Evolutionary conservation across 2,329 filamentous ascomycete genomes (phyloP), one percentile per base, ranked within the genome.

Genomic region (Colletotrichum spinosum): DNA sequence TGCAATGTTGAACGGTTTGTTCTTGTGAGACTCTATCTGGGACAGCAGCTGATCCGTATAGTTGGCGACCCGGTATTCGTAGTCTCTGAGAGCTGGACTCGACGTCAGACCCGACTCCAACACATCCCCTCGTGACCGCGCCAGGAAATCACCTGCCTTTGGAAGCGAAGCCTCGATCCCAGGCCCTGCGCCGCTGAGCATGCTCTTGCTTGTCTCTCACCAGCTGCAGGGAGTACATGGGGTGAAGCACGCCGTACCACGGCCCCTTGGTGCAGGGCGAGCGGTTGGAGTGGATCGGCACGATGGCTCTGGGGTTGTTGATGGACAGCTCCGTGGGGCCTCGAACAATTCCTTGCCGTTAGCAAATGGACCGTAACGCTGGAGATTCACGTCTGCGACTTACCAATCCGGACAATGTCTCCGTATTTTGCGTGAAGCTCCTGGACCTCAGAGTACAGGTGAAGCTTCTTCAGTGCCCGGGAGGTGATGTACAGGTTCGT

Each of bases 241-340:
- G 76, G 11, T 72, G 69, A 2, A 74, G 56, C 0, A 77, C 68
- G 0, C 73, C 72, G 62, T 78, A 79, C 73, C 73, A 78, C 0
- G 74, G 73, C 0, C 75, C 74, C 46, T 77, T 78, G 59, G 52
- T 65, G 44, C 72, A 75, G 3, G 70, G 73, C 6, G 69, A 76
- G 37, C 69, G 68, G 53, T 70, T 70, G 8, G 71, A 69, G 58
- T 77, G 72, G 15, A 78, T 71, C 8, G 67, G 67, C 15, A 69
- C 60, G 13, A 77, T 70, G 1, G 74, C 71, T 3, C 71, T 68
- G 2, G 72, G 72, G 33, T 73, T 69, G 45, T 70, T 70, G 33
- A 78, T 72, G 12, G 75, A 78, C 2, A 78, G 41, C 44, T 77
- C 76, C 2, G 69, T 72, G 2, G 75, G 75, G 3, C 73, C 74